These are phyloP conservation scores for Astragalus glycyphyllos DNA, from an alignment of 306 rosid genomes.

Conservation along the genomic window DNA sequence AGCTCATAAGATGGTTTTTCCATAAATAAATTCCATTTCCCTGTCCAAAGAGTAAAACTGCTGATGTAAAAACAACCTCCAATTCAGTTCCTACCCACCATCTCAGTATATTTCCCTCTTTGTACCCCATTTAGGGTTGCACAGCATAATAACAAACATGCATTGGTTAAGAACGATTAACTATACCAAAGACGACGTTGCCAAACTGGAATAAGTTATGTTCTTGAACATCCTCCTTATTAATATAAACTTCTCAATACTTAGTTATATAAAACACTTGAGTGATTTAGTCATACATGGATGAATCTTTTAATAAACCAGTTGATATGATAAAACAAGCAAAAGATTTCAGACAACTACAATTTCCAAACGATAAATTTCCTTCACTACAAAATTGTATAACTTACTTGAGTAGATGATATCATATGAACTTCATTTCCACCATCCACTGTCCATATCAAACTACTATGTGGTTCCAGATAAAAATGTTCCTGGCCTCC, in stretches of 20 bases:
- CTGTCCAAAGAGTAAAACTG: slow-evolving; percentile 19
- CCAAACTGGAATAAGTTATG: slow-evolving; percentile 18
- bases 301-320: slow-evolving; percentile 21
- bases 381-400: slow-evolving; percentile 24
- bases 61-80: not conserved
- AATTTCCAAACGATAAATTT: slow-evolving; percentile 14
- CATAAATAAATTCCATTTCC: slow-evolving; percentile 26
- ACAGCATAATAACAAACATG: slow-evolving; percentile 20
- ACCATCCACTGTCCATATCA: slow-evolving; percentile 88
- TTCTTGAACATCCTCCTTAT: slow-evolving; percentile 6
- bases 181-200: slow-evolving; percentile 26
- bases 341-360: slow-evolving; percentile 28
- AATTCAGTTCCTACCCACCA: slow-evolving; percentile 12
- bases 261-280: slow-evolving; percentile 5
- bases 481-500: slow-evolving; percentile 99
- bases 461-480: slow-evolving; percentile 84
- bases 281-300: slow-evolving; percentile 28
- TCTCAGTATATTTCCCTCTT: slow-evolving; percentile 2
- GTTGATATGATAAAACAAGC: slow-evolving; percentile 9
- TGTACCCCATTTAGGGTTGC: slow-evolving; percentile 27
- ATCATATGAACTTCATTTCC: slow-evolving; percentile 97
- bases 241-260: slow-evolving; percentile 22
- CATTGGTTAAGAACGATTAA: slow-evolving; percentile 14
- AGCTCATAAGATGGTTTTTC: slow-evolving; percentile 7
- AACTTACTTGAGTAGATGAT: slow-evolving; percentile 92